Evolutionary conservation across 2,329 filamentous ascomycete genomes (phyloP).

Genomic region (Cladosporium sp.): DNA sequence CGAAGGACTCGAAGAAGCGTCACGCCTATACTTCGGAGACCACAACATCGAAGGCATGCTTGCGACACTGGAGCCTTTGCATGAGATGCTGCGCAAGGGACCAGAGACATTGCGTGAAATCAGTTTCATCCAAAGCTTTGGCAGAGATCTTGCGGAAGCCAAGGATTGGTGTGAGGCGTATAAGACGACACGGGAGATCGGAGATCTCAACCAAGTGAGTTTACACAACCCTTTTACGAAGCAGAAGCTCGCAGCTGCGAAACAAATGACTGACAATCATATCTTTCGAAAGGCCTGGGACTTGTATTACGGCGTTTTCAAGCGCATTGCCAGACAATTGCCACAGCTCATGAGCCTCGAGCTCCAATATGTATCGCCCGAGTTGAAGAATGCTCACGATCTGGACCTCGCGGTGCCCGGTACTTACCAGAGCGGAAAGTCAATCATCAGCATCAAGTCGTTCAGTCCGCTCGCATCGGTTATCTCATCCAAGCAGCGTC

Average conservation of each 20-base stretch:
- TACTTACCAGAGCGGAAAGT: conserved; percentile 76
- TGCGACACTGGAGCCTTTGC: conserved; percentile 78
- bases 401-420: conserved; percentile 94
- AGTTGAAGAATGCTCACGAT: conserved; percentile 77
- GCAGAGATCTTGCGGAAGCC: conserved; percentile 88
- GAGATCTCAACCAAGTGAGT: conserved; percentile 74
- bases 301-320: conserved; percentile 97
- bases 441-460: conserved; percentile 77
- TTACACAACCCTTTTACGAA: not conserved
- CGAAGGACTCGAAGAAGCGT: conserved; percentile 94
- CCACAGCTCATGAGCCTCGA: conserved; percentile 90
- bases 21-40: conserved; percentile 92
- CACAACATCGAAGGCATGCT: conserved; percentile 99
- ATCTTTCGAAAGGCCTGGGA: conserved; percentile 67
- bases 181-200: conserved; percentile 79
- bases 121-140: conserved; percentile 96
- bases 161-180: conserved; percentile 95
- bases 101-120: conserved; percentile 93
- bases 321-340: conserved; percentile 86
- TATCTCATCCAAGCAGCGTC: conserved; percentile 94
- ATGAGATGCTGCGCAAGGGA: conserved; percentile 83
- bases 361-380: conserved; percentile 93
- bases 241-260: not conserved
- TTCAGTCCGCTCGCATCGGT: conserved; percentile 89
- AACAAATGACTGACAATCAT: not conserved